A percentile compares a stretch with the other conserved stretches of the same genome.
Conservation (phyloP, 139 green algal genomes). For the Chlamydomonas applanata region DNA sequence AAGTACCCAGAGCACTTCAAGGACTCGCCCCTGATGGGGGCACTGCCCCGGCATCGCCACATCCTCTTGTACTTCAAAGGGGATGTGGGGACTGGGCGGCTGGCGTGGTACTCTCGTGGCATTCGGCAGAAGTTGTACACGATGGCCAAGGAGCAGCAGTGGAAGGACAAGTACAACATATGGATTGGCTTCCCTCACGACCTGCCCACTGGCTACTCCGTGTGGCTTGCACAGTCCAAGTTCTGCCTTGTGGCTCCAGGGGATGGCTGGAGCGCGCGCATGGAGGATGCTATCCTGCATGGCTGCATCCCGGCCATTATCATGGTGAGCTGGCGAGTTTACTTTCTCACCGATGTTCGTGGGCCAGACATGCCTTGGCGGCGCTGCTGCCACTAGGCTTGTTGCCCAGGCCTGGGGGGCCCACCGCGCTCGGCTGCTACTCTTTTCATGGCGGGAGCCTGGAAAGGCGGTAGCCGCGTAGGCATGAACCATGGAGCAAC, state of each 20-base stretch:
- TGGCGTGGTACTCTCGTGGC: constrained; percentile 26
- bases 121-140: constrained; percentile 35
- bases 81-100: background rate
- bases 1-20: constrained; percentile 33
- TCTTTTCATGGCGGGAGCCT: too few relatives aligned
- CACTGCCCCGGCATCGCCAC: constrained; percentile 10
- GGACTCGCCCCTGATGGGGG: constrained; percentile 25
- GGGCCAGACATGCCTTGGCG: too few relatives aligned
- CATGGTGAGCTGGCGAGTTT: too few relatives aligned
- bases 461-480: too few relatives aligned
- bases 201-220: constrained; percentile 22
- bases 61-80: constrained; percentile 28
- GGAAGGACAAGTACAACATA: constrained; percentile 42
- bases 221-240: constrained; percentile 15
- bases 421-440: too few relatives aligned
- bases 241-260: constrained; percentile 42
- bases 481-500: too few relatives aligned
- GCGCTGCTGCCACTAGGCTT: too few relatives aligned
- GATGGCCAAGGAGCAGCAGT: constrained; percentile 22
- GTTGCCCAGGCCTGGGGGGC: too few relatives aligned
- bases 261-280: constrained; percentile 54
- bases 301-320: constrained; percentile 66
- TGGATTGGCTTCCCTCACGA: constrained; percentile 32
- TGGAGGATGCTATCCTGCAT: constrained; percentile 67
- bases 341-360: too few relatives aligned